Evolutionary conservation across 306 rosid genomes (phyloP).

Genomic region (Acacia melanoxylon): DNA sequence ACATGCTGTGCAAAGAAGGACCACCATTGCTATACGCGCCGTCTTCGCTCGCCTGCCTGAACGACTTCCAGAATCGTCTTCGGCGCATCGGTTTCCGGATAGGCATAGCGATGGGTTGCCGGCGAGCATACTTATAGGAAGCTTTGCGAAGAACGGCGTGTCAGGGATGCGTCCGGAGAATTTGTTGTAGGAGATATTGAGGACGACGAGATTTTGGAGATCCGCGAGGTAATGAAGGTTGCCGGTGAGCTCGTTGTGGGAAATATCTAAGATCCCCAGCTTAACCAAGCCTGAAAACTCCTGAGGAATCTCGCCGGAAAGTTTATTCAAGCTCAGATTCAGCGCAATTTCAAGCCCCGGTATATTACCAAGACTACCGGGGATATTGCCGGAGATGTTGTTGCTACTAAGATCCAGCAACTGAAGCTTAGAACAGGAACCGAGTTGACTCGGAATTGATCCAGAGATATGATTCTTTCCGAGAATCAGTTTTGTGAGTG

Average conservation of each 20-base stretch:
- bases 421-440: conserved; percentile 51
- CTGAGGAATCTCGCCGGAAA: conserved; percentile 50
- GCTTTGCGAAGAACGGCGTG: conserved; percentile 59
- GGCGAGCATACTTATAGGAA: conserved; percentile 53
- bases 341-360: conserved; percentile 64
- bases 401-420: conserved; percentile 56
- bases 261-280: conserved; percentile 63
- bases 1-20: conserved; percentile 59
- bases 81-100: conserved; percentile 41
- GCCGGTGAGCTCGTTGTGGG: conserved; percentile 58
- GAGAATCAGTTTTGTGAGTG: conserved; percentile 52
- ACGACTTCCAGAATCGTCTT: background rate
- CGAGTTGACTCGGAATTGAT: conserved; percentile 46
- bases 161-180: conserved; percentile 61
- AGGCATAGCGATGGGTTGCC: conserved; percentile 60
- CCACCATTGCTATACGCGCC: conserved; percentile 63
- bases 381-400: conserved; percentile 43
- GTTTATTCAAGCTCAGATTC: conserved; percentile 58
- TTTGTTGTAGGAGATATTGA: conserved; percentile 62
- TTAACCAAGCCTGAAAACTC: conserved; percentile 49
- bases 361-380: conserved; percentile 49
- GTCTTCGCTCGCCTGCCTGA: conserved; percentile 36
- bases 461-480: conserved; percentile 52
- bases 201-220: conserved; percentile 68
- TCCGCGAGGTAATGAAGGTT: conserved; percentile 50